A percentile compares a stretch with the other conserved stretches of the same genome.
Conservation (phyloP, 1,284 basidiomycete genomes). For the Boletus sp. region DNA sequence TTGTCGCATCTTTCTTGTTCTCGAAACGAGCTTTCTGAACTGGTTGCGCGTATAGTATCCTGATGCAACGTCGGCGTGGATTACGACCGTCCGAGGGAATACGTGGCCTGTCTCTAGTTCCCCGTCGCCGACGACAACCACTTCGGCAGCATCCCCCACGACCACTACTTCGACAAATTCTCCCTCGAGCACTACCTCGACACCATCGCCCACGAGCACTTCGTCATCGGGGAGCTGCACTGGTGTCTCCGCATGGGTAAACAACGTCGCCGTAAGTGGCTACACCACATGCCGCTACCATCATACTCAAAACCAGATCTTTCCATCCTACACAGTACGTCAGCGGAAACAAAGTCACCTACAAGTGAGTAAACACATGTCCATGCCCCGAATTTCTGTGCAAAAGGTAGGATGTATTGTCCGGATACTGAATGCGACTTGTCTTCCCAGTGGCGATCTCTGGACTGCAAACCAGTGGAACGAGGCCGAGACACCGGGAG, state of each 20-base stretch:
- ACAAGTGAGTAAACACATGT: background rate
- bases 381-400: background rate
- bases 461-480: conserved; percentile 29
- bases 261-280: conserved; percentile 16
- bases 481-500: conserved; percentile 24
- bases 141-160: background rate
- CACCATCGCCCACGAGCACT: conserved; percentile 1
- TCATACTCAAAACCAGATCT: background rate
- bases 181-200: too few relatives aligned
- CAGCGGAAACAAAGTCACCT: background rate
- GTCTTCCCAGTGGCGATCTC: conserved; percentile 6
- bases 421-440: background rate
- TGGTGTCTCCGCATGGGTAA: conserved; percentile 26
- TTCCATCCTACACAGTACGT: conserved; percentile 16
- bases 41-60: conserved; percentile 34
- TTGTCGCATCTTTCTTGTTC: background rate
- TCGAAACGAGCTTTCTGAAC: conserved; percentile 34
- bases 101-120: conserved; percentile 21
- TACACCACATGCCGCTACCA: background rate
- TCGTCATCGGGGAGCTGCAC: conserved; percentile 14
- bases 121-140: background rate
- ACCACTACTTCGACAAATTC: background rate
- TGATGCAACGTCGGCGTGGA: conserved; percentile 23
- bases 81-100: conserved; percentile 24
- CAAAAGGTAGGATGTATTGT: background rate